Conservation (phyloP, 805 yeast genomes). For the Schizosaccharomyces japonicus region DNA sequence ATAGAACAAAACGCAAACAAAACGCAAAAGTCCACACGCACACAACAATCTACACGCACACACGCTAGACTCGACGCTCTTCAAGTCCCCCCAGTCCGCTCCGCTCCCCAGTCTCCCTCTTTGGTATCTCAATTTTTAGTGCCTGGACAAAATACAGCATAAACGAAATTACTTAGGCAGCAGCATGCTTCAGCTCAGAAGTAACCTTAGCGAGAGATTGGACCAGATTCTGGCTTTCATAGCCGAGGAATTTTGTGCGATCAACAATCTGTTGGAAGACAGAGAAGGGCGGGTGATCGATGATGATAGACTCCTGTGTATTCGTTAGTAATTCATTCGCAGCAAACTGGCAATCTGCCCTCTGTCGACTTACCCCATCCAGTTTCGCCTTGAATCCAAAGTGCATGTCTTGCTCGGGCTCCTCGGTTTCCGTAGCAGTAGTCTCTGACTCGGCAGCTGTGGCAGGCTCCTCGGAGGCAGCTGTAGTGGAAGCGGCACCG, state of each 20-base stretch:
- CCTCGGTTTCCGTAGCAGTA: slow-evolving; percentile 2
- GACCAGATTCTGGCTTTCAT: slow-evolving; percentile 32
- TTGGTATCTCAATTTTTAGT: too few relatives aligned
- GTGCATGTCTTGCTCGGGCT: background rate
- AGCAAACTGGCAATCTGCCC: background rate
- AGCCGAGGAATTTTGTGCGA: slow-evolving; percentile 39
- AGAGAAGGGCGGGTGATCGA: slow-evolving; percentile 29
- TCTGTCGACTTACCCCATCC: background rate
- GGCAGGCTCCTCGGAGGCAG: background rate
- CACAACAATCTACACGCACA: too few relatives aligned
- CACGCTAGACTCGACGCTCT: too few relatives aligned
- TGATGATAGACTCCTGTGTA: slow-evolving; percentile 27
- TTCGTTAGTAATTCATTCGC: background rate
- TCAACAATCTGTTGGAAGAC: slow-evolving; percentile 47
- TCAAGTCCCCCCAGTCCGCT: too few relatives aligned
- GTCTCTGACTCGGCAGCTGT: slow-evolving; percentile 1
- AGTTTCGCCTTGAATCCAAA: background rate
- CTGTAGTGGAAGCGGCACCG: background rate
- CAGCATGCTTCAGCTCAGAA: background rate
- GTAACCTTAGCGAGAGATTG: slow-evolving; percentile 10
- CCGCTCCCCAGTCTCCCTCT: too few relatives aligned
- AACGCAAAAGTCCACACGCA: too few relatives aligned
- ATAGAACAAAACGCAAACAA: too few relatives aligned
- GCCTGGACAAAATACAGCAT: too few relatives aligned
- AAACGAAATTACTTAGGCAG: background rate